These are phyloP conservation scores for Cucurbita maxima DNA, from an alignment of 306 rosid genomes.

Conservation along the genomic window DNA sequence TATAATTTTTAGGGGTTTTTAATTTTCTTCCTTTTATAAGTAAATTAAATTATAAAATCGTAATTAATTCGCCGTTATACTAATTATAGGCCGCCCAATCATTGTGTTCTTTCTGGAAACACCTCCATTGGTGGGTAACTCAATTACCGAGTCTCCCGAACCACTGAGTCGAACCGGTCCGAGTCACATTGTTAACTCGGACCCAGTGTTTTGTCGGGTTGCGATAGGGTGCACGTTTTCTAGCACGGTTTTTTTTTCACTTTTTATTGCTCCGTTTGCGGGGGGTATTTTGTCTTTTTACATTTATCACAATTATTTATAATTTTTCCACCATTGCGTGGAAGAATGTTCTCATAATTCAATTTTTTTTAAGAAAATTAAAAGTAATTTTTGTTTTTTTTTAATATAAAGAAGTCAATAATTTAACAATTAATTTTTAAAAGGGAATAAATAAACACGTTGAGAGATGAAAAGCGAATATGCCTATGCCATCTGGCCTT, in stretches of 20 bases:
- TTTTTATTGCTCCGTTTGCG: not conserved
- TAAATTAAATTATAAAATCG: constrained; percentile 1
- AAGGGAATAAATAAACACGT: not conserved
- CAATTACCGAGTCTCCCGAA: not conserved
- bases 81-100: constrained; percentile 7
- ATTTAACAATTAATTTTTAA: not conserved
- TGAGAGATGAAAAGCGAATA: not conserved
- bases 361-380: not conserved
- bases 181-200: not conserved
- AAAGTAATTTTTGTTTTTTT: not conserved
- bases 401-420: no score
- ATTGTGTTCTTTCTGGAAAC: constrained; percentile 11
- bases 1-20: not conserved
- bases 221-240: not conserved
- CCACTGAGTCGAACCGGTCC: not conserved
- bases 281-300: not conserved
- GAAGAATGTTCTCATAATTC: not conserved
- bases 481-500: constrained; percentile 1
- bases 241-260: not conserved
- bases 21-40: not conserved
- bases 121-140: not conserved
- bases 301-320: not conserved
- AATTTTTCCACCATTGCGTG: not conserved
- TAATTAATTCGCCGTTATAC: constrained; percentile 6
- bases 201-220: not conserved